Percentiles rank a stretch among this genome's conserved stretches.
Evolutionary conservation across 257 asterid genomes (phyloP).

Genomic region (Capsicum baccatum): DNA sequence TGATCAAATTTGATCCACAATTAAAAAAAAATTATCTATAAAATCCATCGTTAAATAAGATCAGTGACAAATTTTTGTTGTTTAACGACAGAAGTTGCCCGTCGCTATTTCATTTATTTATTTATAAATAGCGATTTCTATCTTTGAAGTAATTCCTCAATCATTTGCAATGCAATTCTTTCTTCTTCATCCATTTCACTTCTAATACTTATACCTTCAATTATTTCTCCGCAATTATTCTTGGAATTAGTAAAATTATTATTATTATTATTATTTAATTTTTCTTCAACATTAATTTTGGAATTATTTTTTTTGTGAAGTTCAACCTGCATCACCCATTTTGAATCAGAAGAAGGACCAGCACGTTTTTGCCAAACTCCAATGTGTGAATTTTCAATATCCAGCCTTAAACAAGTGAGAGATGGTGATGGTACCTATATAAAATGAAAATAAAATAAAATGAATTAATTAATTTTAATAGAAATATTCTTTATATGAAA

Average conservation of each 20-base stretch:
- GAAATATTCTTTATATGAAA: not conserved
- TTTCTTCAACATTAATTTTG: conserved; percentile 22
- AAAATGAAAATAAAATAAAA: not conserved
- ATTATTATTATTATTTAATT: not conserved
- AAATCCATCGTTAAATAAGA: not conserved
- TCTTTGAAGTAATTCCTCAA: conserved; percentile 69
- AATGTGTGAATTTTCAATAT: conserved; percentile 77
- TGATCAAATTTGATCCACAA: not conserved
- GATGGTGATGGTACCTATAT: conserved; percentile 65
- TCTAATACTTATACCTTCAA: conserved; percentile 25
- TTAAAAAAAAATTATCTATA: not conserved
- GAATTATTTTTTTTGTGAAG: conserved; percentile 53
- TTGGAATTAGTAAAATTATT: not conserved
- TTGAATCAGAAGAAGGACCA: conserved; percentile 74
- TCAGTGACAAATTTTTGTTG: not conserved
- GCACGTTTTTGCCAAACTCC: conserved; percentile 98
- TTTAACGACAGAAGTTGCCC: not conserved
- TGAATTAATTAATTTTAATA: not conserved
- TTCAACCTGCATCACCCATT: conserved; percentile 89
- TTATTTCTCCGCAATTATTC: not conserved
- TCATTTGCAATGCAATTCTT: conserved; percentile 76
- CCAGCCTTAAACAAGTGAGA: conserved; percentile 82
- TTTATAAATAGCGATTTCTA: not conserved
- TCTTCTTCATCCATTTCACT: conserved; percentile 70
- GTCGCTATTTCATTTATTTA: not conserved